Base-by-base conservation (phyloP, 2,329 filamentous ascomycete genomes). In the Diaporthe humulicola region DNA sequence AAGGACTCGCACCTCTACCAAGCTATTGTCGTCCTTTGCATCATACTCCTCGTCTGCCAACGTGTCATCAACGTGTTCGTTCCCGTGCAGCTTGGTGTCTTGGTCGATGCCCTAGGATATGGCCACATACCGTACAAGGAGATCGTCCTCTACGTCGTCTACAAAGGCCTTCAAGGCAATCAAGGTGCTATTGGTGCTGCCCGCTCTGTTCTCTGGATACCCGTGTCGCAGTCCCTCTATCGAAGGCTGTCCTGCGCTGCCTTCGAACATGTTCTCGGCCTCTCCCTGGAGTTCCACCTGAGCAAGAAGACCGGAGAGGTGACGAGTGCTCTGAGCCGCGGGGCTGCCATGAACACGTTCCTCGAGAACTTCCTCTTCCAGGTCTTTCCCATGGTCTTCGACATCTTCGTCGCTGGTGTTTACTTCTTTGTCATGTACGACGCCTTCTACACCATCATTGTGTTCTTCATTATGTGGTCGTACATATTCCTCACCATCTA, bases 401-500 rank as follows among this genome's bases (percentile, higher is more conserved):
- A 89, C 78, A 84, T 89, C 10, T 83, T 85, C 25, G 81, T 89
- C n/a, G 88, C 88, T 0, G 84, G 84, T n/a, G 77, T 85, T 28
- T 82, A 85, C 52, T 87, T 89, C 74, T 84, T 87, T 25, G 77
- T 86, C 69, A 81, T 81, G 61, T 87, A 86, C 56, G 87, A 88
- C 64, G 81, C 85, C 0, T 87, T 88, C 70, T 88, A 88, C 75
- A 85, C 86, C 2, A 81, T 89, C 30, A 86, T 88, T 22, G 80
- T 89, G 0, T 83, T 88, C 73, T 84, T 84, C 71, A 86, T 88
- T 70, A 87, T 85, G 82, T 88, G 86, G 84, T 82, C 83, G 0
- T 89, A 89, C 78, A 84, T 89, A 64, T 88, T 86, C 76, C 79
- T 88, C 28, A 89, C 87, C 6, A 87, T 88, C 33, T 87, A 88